Evolutionary conservation across 768 basidiomycete genomes (phyloP).

Genomic region (Strobilomyces dryophilus): DNA sequence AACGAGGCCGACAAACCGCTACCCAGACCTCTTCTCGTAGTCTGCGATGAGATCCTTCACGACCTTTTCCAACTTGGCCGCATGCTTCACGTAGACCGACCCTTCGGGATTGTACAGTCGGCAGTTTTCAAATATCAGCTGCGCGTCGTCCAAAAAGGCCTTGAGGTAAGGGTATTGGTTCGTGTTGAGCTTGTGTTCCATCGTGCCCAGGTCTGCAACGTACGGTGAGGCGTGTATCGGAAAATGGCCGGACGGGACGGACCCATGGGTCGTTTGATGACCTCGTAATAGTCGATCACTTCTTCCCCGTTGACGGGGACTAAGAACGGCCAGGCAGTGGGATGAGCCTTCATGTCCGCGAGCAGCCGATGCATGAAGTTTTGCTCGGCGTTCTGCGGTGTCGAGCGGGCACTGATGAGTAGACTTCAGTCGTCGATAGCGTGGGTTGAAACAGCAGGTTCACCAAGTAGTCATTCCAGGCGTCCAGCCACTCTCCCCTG

Average conservation of each 20-base stretch:
- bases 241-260: constrained; percentile 23
- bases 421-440: constrained; percentile 1
- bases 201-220: constrained; percentile 72
- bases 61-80: constrained; percentile 77
- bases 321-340: constrained; percentile 84
- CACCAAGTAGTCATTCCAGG: constrained; percentile 74
- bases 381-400: constrained; percentile 52
- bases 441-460: constrained; percentile 22
- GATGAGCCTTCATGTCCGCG: constrained; percentile 71
- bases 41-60: constrained; percentile 51
- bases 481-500: constrained; percentile 92
- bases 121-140: constrained; percentile 88
- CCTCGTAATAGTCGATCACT: constrained; percentile 86
- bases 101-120: constrained; percentile 79
- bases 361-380: constrained; percentile 73
- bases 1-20: neutral
- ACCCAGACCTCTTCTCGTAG: constrained; percentile 19
- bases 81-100: constrained; percentile 79
- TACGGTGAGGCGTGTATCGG: neutral
- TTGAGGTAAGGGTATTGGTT: constrained; percentile 77
- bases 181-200: constrained; percentile 87
- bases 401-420: constrained; percentile 34
- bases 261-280: constrained; percentile 94
- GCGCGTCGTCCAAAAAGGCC: constrained; percentile 73
- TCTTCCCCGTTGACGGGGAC: constrained; percentile 75